Evolutionary conservation across 2,329 filamentous ascomycete genomes (phyloP), one percentile per base, ranked within the genome.

Genomic region (Xylariaceae sp.): DNA sequence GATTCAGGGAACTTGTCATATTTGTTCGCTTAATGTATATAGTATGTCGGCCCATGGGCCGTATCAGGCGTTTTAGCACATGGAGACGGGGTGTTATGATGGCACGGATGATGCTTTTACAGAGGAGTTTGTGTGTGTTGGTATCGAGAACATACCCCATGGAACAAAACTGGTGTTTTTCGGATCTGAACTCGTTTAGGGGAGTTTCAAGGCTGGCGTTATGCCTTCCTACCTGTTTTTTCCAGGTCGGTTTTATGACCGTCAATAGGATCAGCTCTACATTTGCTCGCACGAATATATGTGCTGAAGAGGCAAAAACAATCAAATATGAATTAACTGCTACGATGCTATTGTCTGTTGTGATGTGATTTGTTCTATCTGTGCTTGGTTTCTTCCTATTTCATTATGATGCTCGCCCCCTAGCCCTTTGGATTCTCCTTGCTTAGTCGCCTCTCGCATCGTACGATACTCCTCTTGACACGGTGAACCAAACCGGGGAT

Each of bases 161-260:
- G 44, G 51, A 42, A 37, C 11, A 15, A 62, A 55, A 58, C 47
- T 13, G 56, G 61, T 51, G 61, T 54, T 58, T 45, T 58, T 45
- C 57, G 37, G 55, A 60, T 62, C n/a, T 3, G 10, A 30, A n/a
- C 9, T 17, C 4, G 44, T 53, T 45, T 17, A 8, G 7, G 18
- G 35, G 18, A 10, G 30, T 44, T 30, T 34, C 30, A 4, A 30
- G 39, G 48, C 47, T 42, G 10, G 53, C 9, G 17, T 53, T 30
- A 56, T 42, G 2, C 30, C 13, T 18, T 23, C 34, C 34, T 30
- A 8, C n/a, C n/a, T n/a, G 47, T 3, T 45, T 6, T 45, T 45
- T 11, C 47, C 23, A 9, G 47, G 9, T 23, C 17, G 9, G 30
- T 3, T 9, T 23, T 30, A 18, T 6, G 13, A 13, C 11, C 4